Percentiles rank a stretch among this genome's conserved stretches.
phyloP scores from a whole-genome alignment of 257 asterid genomes.

The Rauvolfia tetraphylla region DNA sequence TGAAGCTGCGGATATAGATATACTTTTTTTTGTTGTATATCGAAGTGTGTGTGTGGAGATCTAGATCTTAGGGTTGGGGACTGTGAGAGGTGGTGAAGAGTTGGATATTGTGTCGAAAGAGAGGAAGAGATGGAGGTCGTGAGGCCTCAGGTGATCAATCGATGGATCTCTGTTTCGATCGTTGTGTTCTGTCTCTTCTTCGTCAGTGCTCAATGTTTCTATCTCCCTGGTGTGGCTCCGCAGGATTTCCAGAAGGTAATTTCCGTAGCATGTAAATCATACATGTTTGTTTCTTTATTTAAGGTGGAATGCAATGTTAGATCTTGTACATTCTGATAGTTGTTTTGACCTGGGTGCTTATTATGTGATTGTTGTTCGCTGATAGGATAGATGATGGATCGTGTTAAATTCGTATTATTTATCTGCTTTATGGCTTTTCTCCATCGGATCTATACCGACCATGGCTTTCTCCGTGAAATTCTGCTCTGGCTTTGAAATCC shows the following conservation, averaged over 20 bases:
- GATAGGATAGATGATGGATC: constrained; percentile 12
- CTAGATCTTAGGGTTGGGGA: constrained; percentile 25
- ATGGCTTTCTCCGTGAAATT: neutral
- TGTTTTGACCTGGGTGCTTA: neutral
- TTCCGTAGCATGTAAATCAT: neutral
- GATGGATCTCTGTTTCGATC: constrained; percentile 34
- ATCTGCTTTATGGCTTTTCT: neutral
- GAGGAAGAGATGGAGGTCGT: constrained; percentile 41
- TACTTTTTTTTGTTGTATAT: neutral
- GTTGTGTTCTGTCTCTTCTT: constrained; percentile 31
- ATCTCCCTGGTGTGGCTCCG: constrained; percentile 95
- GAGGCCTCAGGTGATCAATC: constrained; percentile 30
- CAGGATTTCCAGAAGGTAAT: constrained; percentile 65
- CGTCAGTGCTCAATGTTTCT: constrained; percentile 50
- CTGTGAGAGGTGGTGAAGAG: neutral
- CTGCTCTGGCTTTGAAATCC: neutral
- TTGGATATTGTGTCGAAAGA: constrained; percentile 8
- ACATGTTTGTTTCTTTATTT: neutral
- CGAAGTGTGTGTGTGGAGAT: constrained; percentile 12
- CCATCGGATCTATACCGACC: constrained; percentile 13
- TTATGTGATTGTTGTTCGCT: neutral
- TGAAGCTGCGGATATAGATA: neutral
- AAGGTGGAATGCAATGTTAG: neutral
- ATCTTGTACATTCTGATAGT: neutral
- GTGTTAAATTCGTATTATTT: constrained; percentile 4